Percentiles rank a stretch among this genome's conserved stretches.
phyloP scores from a whole-genome alignment of 2,329 filamentous ascomycete species.

The Fusarium domesticum region DNA sequence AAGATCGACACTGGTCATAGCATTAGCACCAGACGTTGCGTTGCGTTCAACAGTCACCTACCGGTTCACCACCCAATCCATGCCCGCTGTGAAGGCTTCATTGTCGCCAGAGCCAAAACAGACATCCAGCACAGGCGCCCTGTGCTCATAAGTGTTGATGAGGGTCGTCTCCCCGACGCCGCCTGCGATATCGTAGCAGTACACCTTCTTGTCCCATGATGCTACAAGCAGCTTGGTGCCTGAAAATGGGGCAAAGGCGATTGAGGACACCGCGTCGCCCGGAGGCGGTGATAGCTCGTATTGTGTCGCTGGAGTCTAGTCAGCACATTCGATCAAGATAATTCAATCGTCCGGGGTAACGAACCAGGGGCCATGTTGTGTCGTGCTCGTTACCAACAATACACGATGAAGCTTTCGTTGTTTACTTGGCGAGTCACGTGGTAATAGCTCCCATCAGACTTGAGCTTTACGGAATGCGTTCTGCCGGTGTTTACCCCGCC shows the following conservation, averaged over 20 bases:
- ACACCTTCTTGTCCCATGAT: constrained; percentile 91
- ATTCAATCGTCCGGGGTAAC: constrained; percentile 7
- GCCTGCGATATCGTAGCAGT: constrained; percentile 75
- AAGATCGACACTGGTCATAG: constrained; percentile 58
- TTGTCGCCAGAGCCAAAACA: constrained; percentile 83
- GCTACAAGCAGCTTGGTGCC: constrained; percentile 78
- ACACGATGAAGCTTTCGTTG: constrained; percentile 29
- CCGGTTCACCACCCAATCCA: constrained; percentile 84
- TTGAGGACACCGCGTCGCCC: constrained; percentile 78
- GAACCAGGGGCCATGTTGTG: constrained; percentile 43
- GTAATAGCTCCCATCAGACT: constrained; percentile 21
- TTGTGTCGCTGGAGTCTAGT: constrained; percentile 56
- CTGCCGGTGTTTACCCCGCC: constrained; percentile 36
- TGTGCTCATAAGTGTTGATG: constrained; percentile 72
- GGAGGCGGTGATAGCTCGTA: constrained; percentile 82
- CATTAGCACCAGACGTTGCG: constrained; percentile 10
- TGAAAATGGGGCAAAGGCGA: constrained; percentile 80
- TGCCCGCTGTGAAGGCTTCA: constrained; percentile 79
- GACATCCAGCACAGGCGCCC: constrained; percentile 83
- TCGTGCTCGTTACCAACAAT: constrained; percentile 19
- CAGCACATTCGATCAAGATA: constrained; percentile 7
- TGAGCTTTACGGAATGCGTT: constrained; percentile 19
- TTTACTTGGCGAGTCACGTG: constrained; percentile 41
- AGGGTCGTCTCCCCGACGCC: constrained; percentile 55
- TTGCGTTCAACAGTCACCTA: constrained; percentile 34